Evolutionary conservation across 345 rosid species (phyloP).

Genomic region (Adansonia digitata): DNA sequence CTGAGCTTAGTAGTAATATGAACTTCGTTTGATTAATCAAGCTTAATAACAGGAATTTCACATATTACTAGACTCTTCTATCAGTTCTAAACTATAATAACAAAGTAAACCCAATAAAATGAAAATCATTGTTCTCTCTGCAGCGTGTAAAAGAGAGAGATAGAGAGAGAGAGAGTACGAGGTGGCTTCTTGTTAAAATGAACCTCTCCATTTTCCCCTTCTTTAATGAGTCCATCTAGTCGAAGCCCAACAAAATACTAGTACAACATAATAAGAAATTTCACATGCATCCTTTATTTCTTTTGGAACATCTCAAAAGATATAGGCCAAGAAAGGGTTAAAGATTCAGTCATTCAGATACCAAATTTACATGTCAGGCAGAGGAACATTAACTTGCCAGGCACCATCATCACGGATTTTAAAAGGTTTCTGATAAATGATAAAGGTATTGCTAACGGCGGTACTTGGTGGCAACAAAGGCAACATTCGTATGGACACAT

Average conservation of each 20-base stretch:
- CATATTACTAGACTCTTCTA: background rate
- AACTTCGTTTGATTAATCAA: background rate
- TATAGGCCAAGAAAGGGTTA: background rate
- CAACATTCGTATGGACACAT: background rate
- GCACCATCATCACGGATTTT: background rate
- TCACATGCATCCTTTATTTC: background rate
- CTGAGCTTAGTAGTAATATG: background rate
- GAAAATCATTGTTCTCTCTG: background rate
- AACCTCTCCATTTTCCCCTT: background rate
- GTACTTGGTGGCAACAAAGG: background rate
- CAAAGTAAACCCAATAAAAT: background rate
- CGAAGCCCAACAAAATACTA: background rate
- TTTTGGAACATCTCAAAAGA: background rate
- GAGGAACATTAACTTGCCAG: too few relatives aligned
- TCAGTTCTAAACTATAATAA: background rate
- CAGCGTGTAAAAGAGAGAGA: background rate
- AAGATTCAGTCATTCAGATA: background rate
- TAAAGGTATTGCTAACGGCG: background rate
- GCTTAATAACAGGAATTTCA: background rate
- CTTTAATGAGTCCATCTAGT: background rate
- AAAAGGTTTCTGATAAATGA: background rate
- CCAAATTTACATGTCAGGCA: background rate
- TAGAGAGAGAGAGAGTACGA: too few relatives aligned
- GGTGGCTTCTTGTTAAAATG: background rate
- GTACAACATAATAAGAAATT: background rate